These are phyloP conservation scores for Aspergillus proliferans DNA, from an alignment of 2,329 filamentous ascomycete species.

Conservation along the genomic window DNA sequence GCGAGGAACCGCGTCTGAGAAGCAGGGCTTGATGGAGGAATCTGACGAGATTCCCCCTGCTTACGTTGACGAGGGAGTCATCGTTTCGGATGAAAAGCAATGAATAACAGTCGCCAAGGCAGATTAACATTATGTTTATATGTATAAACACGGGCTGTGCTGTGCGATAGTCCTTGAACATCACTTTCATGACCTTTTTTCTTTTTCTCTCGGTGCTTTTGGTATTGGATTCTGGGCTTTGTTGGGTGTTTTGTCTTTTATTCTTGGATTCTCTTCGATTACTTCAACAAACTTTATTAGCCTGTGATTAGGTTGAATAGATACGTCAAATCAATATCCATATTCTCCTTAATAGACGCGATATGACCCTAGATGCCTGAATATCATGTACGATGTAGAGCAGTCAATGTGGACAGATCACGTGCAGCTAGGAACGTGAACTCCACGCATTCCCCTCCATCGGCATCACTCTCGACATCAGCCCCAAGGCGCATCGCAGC, in stretches of 20 bases:
- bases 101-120: slow-evolving; percentile 11
- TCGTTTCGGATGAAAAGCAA: slow-evolving; percentile 25
- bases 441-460: slow-evolving; percentile 4
- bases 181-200: not conserved
- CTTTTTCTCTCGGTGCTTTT: not conserved
- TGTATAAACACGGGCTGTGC: not conserved
- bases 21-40: slow-evolving; percentile 35
- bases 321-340: no score
- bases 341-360: no score
- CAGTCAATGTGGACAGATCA: slow-evolving; percentile 2
- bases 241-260: not conserved
- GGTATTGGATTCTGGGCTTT: not conserved
- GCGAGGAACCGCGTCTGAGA: slow-evolving; percentile 36
- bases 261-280: not conserved
- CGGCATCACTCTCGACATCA: not conserved
- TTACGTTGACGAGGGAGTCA: slow-evolving; percentile 29
- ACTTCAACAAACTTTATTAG: not conserved
- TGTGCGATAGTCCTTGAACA: not conserved
- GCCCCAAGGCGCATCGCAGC: slow-evolving; percentile 11
- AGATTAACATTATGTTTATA: not conserved
- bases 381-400: no score
- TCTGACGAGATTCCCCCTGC: slow-evolving; percentile 30
- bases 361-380: no score
- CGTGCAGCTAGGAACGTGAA: slow-evolving; percentile 11
- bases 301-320: no score